A percentile compares a stretch with the other conserved stretches of the same genome.
Conservation (phyloP, 75 land plant species). For the Selaginella moellendorffii region DNA sequence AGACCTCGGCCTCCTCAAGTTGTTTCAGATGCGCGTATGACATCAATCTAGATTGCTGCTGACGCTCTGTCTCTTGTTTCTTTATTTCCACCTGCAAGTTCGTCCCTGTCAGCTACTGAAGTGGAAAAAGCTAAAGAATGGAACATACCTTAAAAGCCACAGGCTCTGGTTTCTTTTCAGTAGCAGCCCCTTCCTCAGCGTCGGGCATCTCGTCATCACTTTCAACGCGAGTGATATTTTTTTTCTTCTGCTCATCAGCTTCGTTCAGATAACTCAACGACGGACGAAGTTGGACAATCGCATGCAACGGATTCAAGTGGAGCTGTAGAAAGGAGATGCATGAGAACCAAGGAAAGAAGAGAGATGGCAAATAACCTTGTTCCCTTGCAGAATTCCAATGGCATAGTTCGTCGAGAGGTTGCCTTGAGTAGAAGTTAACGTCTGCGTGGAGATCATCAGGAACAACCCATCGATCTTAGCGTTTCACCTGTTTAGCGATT, state of each 20-base stretch:
- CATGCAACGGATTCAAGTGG: slow-evolving; percentile 67
- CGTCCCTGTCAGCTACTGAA: too few species aligned
- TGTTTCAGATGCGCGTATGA: slow-evolving; percentile 30
- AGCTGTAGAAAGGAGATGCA: slow-evolving; percentile 53
- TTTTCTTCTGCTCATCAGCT: slow-evolving; percentile 23
- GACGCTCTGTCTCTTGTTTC: slow-evolving; percentile 34
- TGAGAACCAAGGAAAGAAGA: too few species aligned
- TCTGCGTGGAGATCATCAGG: slow-evolving; percentile 29
- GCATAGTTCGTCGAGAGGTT: slow-evolving; percentile 46
- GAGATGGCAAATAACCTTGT: slow-evolving; percentile 37
- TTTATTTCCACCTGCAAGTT: slow-evolving; percentile 35
- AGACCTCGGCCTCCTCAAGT: slow-evolving; percentile 30
- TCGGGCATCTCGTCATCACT: slow-evolving; percentile 14
- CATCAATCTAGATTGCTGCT: slow-evolving; percentile 25
- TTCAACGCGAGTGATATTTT: slow-evolving; percentile 7
- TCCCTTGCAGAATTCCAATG: slow-evolving; percentile 48
- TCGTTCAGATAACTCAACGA: slow-evolving; percentile 36
- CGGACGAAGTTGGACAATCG: slow-evolving; percentile 75
- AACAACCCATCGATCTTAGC: too few species aligned
- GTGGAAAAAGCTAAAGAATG: too few species aligned
- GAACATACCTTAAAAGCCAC: slow-evolving; percentile 25
- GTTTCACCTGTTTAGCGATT: slow-evolving; percentile 50
- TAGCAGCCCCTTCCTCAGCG: slow-evolving; percentile 21
- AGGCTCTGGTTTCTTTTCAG: slow-evolving; percentile 23
- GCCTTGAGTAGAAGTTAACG: slow-evolving; percentile 32